Percentiles rank a stretch among this genome's conserved stretches.
phyloP scores from a whole-genome alignment of 768 basidiomycete species.

The Amanita rubescens region DNA sequence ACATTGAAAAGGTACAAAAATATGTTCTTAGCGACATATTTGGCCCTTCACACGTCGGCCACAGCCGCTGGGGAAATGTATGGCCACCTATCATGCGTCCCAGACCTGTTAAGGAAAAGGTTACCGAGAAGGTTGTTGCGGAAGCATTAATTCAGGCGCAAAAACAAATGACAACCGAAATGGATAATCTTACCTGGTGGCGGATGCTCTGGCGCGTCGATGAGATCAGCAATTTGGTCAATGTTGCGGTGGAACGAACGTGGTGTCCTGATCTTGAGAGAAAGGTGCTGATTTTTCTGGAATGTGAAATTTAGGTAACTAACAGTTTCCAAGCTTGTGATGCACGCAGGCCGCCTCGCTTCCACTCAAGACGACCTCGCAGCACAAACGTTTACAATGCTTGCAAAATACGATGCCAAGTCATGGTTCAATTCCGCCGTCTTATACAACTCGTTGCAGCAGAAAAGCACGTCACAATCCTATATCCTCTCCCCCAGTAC shows the following conservation, averaged over 20 bases:
- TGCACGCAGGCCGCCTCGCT: slow-evolving; percentile 55
- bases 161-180: slow-evolving; percentile 28
- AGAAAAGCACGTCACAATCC: slow-evolving; percentile 39
- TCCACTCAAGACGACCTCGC: slow-evolving; percentile 35
- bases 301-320: not conserved
- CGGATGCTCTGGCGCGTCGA: slow-evolving; percentile 37
- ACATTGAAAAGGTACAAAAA: slow-evolving; percentile 32
- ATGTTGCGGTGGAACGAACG: slow-evolving; percentile 26
- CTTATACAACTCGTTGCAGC: slow-evolving; percentile 50
- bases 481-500: slow-evolving; percentile 36
- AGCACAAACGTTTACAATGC: slow-evolving; percentile 1
- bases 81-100: slow-evolving; percentile 5
- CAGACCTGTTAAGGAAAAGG: not conserved
- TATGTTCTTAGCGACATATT: slow-evolving; percentile 32
- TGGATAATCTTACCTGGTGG: slow-evolving; percentile 42
- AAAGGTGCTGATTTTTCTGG: slow-evolving; percentile 27
- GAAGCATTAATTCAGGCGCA: slow-evolving; percentile 31
- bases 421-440: slow-evolving; percentile 46
- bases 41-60: slow-evolving; percentile 10
- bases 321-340: slow-evolving; percentile 41
- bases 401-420: slow-evolving; percentile 11
- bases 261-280: slow-evolving; percentile 45
- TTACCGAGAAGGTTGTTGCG: slow-evolving; percentile 21
- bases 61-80: not conserved
- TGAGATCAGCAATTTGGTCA: slow-evolving; percentile 34